Base-by-base conservation (phyloP, 2,329 filamentous ascomycete species). In the Aspergillus tamarii region DNA sequence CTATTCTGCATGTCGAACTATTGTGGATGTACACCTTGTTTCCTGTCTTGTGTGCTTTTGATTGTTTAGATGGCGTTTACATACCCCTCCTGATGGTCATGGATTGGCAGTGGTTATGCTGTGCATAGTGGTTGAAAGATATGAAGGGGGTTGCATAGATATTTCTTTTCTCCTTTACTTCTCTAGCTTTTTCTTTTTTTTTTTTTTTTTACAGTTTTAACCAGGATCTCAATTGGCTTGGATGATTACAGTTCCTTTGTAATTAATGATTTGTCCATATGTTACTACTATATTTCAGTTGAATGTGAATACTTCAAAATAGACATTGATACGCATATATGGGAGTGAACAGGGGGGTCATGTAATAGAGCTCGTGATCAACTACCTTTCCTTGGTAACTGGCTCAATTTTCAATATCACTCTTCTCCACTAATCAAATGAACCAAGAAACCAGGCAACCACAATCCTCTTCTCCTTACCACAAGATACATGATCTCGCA, bases 31-130 rank as follows among this genome's bases (percentile, higher is more conserved):
- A 56, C 62, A 64, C 60, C 61, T 48, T 63, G 60, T 55, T 61
- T 55, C 28, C 41, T 32, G 21, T 59, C 48, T 19, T 52, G 28
- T 52, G 30, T 59, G 46, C 46, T 53, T 53, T 59, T 32, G 14
- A 21, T 41, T 32, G 34, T 30, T 52, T 61, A 39, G 30, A 34
- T 54, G 63, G 62, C 64, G 65, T 69, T 67, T 65, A 63, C 67
- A 67, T 68, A 68, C 60, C 64, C 59, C 59, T 60, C 36, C 56
- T 55, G 61, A 63, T 60, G 57, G 55, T 63, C 61, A 54, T 57
- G 64, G 64, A 59, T 43, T 50, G 43, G 52, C 54, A 59, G 59
- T 63, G 62, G 60, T 55, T 63, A 59, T 59, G 21, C 45, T 50
- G 36, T 26, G 32, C 43, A 48, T 59, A 23, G 57, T 39, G 46